A percentile compares a stretch with the other conserved stretches of the same genome.
phyloP scores from a whole-genome alignment of 805 yeast genomes.

The Lipomyces yamadae region DNA sequence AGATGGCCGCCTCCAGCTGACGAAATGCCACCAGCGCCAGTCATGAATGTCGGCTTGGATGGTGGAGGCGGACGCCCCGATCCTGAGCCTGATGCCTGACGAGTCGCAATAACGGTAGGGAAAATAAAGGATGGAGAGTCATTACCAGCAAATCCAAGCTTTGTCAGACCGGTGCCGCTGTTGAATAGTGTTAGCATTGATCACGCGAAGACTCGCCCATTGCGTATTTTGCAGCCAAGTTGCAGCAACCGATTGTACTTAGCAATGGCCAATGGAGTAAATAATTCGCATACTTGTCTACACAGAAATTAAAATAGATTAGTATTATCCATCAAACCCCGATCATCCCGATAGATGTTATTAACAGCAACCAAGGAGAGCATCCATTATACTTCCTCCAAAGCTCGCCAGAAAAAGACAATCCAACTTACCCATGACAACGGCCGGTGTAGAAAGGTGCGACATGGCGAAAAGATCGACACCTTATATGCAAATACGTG shows the following conservation, averaged over 20 bases:
- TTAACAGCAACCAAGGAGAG: background rate
- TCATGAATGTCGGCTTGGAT: slow-evolving; percentile 52
- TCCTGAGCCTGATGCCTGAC: slow-evolving; percentile 44
- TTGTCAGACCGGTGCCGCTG: slow-evolving; percentile 97
- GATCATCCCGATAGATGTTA: background rate
- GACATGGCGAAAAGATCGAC: slow-evolving; percentile 25
- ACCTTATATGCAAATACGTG: background rate
- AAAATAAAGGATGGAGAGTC: slow-evolving; percentile 96
- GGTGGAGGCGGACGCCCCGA: slow-evolving; percentile 47
- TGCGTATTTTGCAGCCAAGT: too few species aligned
- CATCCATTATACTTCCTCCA: background rate
- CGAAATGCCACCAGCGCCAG: slow-evolving; percentile 44
- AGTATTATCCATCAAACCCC: background rate
- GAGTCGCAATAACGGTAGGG: slow-evolving; percentile 94
- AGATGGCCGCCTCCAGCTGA: slow-evolving; percentile 50
- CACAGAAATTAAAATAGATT: background rate
- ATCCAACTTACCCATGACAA: slow-evolving; percentile 84
- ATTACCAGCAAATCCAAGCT: slow-evolving; percentile 97
- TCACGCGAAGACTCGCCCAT: background rate
- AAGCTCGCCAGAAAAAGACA: background rate
- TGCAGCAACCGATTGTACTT: background rate
- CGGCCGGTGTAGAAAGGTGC: slow-evolving; percentile 63
- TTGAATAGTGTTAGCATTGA: slow-evolving; percentile 23
- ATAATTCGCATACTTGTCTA: slow-evolving; percentile 45
- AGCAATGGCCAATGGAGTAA: background rate